Base-by-base conservation (phyloP, 1,284 basidiomycete genomes). In the Microbotryum scabiosae region DNA sequence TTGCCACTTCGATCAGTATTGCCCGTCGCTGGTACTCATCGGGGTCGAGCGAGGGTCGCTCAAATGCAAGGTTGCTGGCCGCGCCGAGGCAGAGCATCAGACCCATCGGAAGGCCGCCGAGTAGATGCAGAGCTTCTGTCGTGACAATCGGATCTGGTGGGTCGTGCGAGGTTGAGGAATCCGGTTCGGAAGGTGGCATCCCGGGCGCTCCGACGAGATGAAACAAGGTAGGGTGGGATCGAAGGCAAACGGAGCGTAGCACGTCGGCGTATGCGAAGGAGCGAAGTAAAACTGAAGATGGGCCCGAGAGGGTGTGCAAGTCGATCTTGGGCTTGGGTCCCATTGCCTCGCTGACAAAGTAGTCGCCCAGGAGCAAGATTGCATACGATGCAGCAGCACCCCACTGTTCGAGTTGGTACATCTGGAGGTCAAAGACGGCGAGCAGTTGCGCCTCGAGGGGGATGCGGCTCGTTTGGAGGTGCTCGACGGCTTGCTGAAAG, bases 381-480 rank as follows among this genome's bases (percentile, higher is more conserved):
- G 62, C 60, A 28, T 60, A 56, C 8, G 62, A 49, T 0, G 65
- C 65, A 0, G 62, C 62, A 1, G 65, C 62, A 1, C 65, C 65
- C 12, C 26, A 58, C 18, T 56, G 57, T 23, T 66, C 65, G 21
- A 57, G 62, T 56, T 65, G 57, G 49, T 60, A 62, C 18, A 55
- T 50, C 36, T 64, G 62, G 36, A 66, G 51, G 45, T 66, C 65
- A 25, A 66, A 50, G 0, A 60, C 45, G 3, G 65, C 61, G 8
- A 66, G 56, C 41, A 64, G 44, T 30, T 66, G 63, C 21, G 62
- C 62, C 25, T 66, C 65, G 44, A 66, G 50, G 7, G 65, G 65
- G 14, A 66, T 64, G 28, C 59, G 64, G 36, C 36, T 41, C 41
- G 57, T 53, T 8, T 65, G 61, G 4, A 63, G 45, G 44, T 61